These are phyloP conservation scores for Mycena citricolor DNA, from an alignment of 1,284 basidiomycete species.

Conservation along the genomic window DNA sequence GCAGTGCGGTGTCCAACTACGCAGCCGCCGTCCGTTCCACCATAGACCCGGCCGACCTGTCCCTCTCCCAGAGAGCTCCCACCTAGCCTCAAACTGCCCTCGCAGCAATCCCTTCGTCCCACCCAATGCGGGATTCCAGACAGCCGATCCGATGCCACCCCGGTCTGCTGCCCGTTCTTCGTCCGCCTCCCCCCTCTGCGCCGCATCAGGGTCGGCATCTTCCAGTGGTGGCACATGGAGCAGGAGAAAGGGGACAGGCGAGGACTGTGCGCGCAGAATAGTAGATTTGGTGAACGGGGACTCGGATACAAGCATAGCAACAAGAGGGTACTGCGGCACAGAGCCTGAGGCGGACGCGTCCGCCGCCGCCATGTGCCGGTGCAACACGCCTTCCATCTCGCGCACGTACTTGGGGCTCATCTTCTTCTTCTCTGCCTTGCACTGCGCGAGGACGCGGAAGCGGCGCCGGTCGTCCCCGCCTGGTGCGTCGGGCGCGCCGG, in stretches of 20 bases:
- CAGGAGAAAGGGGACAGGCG: conserved; percentile 73
- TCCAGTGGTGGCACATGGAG: conserved; percentile 64
- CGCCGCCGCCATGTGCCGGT: conserved; percentile 36
- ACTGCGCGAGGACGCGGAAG: conserved; percentile 82
- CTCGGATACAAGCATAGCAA: conserved; percentile 76
- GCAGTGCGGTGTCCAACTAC: conserved; percentile 37
- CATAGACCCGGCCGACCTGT: conserved; percentile 56
- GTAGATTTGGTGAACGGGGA: conserved; percentile 74
- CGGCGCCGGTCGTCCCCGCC: conserved; percentile 36
- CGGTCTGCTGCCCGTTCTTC: conserved; percentile 8
- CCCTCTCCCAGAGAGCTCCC: conserved; percentile 50
- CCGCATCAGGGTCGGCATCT: conserved; percentile 6
- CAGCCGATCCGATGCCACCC: conserved; percentile 42
- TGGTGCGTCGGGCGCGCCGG: not conserved
- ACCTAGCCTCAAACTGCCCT: conserved; percentile 61
- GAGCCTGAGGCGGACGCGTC: conserved; percentile 6
- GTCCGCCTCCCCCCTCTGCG: conserved; percentile 2
- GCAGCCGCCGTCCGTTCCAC: conserved; percentile 40
- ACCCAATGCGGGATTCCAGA: conserved; percentile 67
- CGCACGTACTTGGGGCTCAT: conserved; percentile 77
- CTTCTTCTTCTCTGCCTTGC: conserved; percentile 86
- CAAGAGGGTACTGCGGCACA: conserved; percentile 36
- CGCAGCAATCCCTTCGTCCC: conserved; percentile 52
- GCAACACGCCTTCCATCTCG: conserved; percentile 84
- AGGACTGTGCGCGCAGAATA: conserved; percentile 66